Base-by-base conservation (phyloP, 768 basidiomycete species). In the Kwoniella sp. region DNA sequence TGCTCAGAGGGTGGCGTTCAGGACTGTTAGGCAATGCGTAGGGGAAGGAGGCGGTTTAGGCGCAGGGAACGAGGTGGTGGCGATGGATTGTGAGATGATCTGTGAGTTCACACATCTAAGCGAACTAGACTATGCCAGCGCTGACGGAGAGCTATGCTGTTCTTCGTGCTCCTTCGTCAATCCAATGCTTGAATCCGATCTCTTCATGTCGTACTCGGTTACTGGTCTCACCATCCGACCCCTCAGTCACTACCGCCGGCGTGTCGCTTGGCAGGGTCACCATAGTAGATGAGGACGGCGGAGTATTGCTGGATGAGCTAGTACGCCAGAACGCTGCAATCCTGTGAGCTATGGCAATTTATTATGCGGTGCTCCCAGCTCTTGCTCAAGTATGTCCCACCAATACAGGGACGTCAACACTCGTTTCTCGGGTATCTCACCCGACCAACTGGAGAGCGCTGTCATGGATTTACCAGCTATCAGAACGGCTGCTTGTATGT, bases 71-170 rank as follows among this genome's bases (percentile, higher is more conserved):
- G 90, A 93, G 60, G 85, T 97, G 3, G 90, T 88, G 5, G 91
- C 91, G 0, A 82, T 98, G 54, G 96, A 99, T 78, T 98, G 96
- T 75, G 96, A 99, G 80, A 92, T 98, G 90, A 84, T 97, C 27
- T 70, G 80, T 80, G 66, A 78, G 69, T 55, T 10, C 7, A 7
- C 30, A 7, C 25, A 30, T 58, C 33, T 33, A 13, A 33, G 33
- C 5, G 33, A 13, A 19, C 29, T 12, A 21, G 10, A 19, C 22
- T 17, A 58, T 30, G 48, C 40, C 47, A n/a, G 13, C 13, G 7
- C 13, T 9, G 10, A 10, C 40, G 17, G 8, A 15, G 5, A 25
- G 6, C 47, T 17, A 24, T 15, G 19, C 10, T 21, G 15, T 24
- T 7, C 12, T 40, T 27, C 25, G 36, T 10, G 33, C 25, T 6